Percentiles rank a stretch among this genome's conserved stretches.
These are phyloP conservation scores for Exophiala calicioides DNA, from an alignment of 2,329 filamentous ascomycete genomes.

Conservation along the genomic window DNA sequence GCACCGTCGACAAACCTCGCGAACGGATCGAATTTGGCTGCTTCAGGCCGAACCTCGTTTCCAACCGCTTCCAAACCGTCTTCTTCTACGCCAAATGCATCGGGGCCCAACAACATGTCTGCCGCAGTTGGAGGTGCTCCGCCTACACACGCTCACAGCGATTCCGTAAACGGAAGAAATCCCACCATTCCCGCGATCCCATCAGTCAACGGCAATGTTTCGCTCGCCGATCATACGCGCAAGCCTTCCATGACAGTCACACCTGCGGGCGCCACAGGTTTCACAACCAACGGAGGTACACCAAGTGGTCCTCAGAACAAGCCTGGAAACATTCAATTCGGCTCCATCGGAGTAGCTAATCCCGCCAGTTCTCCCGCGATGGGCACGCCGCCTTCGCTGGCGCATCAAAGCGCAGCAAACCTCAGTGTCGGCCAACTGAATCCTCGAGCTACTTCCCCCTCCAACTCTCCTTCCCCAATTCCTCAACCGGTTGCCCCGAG, in stretches of 20 bases:
- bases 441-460: constrained; percentile 77
- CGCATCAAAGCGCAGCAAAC: constrained; percentile 25
- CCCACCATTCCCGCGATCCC: constrained; percentile 64
- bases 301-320: constrained; percentile 51
- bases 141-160: constrained; percentile 27
- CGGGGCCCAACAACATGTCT: constrained; percentile 33
- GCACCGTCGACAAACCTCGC: constrained; percentile 17
- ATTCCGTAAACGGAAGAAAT: constrained; percentile 33
- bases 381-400: constrained; percentile 41
- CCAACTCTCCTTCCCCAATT: constrained; percentile 88
- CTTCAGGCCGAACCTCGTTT: constrained; percentile 25
- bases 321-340: constrained; percentile 57
- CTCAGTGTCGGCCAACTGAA: constrained; percentile 44
- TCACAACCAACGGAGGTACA: constrained; percentile 73
- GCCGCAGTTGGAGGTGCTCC: constrained; percentile 33
- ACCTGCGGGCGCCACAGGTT: constrained; percentile 74
- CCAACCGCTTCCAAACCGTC: constrained; percentile 24
- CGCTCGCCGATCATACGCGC: constrained; percentile 69
- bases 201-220: constrained; percentile 63
- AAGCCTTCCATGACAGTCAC: constrained; percentile 92
- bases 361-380: constrained; percentile 58
- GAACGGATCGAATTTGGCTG: constrained; percentile 31
- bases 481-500: constrained; percentile 82
- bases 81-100: constrained; percentile 31
- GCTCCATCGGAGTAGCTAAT: constrained; percentile 65